Base-by-base conservation (phyloP, 176 grass and related monocot genomes). In the Elaeis guineensis region DNA sequence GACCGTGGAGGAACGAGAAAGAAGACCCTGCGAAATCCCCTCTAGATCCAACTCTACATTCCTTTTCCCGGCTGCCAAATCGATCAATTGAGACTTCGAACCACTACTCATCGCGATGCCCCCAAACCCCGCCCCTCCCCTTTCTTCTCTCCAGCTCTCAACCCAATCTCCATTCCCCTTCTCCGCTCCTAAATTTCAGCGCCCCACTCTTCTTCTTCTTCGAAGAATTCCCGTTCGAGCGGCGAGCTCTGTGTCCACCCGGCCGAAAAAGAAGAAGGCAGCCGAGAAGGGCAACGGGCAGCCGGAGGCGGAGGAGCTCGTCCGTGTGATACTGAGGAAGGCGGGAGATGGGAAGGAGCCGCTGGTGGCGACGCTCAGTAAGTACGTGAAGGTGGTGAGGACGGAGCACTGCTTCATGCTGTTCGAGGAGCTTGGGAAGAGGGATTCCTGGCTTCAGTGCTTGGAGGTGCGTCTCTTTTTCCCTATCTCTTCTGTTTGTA, bases 371-470 rank as follows among this genome's bases (percentile, higher is more conserved):
- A 81, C 80, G 62, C 74, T 98, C 49, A 81, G 90, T 72, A 86
- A 83, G 23, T 80, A 92, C 79, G 87, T 92, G 19, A 82, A 59
- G 84, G 75, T 79, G 28, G 59, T 98, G 71, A 69, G 93, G 54
- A 82, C 88, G 58, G 79, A 89, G 52, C 93, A 92, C 73, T 98
- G 93, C 70, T 98, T 92, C 73, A 76, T 92, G 62, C 81, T 98
- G 24, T 98, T 98, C 14, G 93, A 98, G 80, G 87, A 98, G 64
- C 81, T 98, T 58, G 87, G 87, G 72, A 89, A 86, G 66, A 73
- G 70, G 25, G 93, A 98, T 54, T 73, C 24, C 7, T 98, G 93
- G 93, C 84, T 92, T 17, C 93, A 89, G 72, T 98, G 93, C 69
- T 82, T 98, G 8, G 93, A 92, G 79, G 93, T 98, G 32, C 17